Base-by-base conservation (phyloP, 441 rosid genomes). In the Brassica hybrid region DNA sequence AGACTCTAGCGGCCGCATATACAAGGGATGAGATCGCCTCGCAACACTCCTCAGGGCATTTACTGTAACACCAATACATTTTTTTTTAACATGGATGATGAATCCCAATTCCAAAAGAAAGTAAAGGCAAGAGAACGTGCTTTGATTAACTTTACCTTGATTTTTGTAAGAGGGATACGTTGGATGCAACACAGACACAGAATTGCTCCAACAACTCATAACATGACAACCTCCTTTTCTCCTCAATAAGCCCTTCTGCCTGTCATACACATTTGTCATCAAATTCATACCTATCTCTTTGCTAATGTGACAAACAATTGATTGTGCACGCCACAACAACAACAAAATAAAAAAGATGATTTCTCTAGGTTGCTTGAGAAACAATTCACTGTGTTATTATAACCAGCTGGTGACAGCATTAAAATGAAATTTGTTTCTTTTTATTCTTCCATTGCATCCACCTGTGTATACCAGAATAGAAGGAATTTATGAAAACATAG, bases 1-100 rank as follows among this genome's bases (percentile, higher is more conserved):
- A 81, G 79, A 93, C 85, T 85, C 96, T 87, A 50, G 94, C 91
- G 3, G 99, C 96, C 14, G 96, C 94, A 56, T 87, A 85, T 21
- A 84, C 77, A 57, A 93, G 83, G 70, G 96, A 89, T 12, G 90
- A 82, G n/a, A 87, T 82, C 69, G 97, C 91, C 81, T 89, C 94
- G 73, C 71, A 76, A 84, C 99, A 93, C 73, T 88, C 97, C 48
- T 82, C 86, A 18, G 97, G 99, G 69, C 99, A 95, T 66, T 86
- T 89, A 52, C 98, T 94, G 85, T n/a, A 13, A 18, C 78, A 65
- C 38, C 64, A 34, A 21, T 38, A 17, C 16, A n/a, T n/a, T n/a
- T 18, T 18, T 17, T 5, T 52, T 16, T 14, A 2, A 54, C 59
- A n/a, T 62, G 7, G 43, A 63, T 16, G 36, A 60, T 54, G 59